Evolutionary conservation across 257 asterid genomes (phyloP).

Genomic region (Lavandula angustifolia): DNA sequence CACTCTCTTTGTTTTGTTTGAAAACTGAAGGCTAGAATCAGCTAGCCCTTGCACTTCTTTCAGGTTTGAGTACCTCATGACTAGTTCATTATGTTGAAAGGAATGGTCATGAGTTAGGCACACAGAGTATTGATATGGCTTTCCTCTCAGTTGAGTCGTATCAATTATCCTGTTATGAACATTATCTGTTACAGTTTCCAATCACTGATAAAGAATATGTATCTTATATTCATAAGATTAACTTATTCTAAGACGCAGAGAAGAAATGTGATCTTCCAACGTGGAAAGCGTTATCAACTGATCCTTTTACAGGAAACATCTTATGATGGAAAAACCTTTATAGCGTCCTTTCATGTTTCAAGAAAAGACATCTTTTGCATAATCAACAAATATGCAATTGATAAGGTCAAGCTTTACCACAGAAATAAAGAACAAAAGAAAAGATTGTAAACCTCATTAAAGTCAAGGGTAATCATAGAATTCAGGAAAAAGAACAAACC

Average conservation of each 20-base stretch:
- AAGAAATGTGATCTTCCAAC: background rate
- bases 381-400: conserved; percentile 8
- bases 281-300: conserved; percentile 4
- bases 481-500: conserved; percentile 15
- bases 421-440: background rate
- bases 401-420: conserved; percentile 12
- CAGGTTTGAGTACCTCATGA: conserved; percentile 20
- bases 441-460: conserved; percentile 3
- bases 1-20: conserved; percentile 9
- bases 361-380: conserved; percentile 9
- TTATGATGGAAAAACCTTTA: conserved; percentile 13
- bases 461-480: background rate
- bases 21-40: conserved; percentile 20
- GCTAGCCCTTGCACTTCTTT: conserved; percentile 16
- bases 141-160: background rate
- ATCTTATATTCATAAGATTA: background rate
- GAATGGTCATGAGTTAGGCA: conserved; percentile 13
- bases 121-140: background rate
- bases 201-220: background rate
- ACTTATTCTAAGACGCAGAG: background rate
- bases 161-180: background rate
- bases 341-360: conserved; percentile 3
- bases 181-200: conserved; percentile 6
- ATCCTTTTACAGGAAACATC: conserved; percentile 3
- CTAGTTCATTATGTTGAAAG: conserved; percentile 20